phyloP scores from a whole-genome alignment of 2,329 filamentous ascomycete species.

The Plenodomus biglobosus region DNA sequence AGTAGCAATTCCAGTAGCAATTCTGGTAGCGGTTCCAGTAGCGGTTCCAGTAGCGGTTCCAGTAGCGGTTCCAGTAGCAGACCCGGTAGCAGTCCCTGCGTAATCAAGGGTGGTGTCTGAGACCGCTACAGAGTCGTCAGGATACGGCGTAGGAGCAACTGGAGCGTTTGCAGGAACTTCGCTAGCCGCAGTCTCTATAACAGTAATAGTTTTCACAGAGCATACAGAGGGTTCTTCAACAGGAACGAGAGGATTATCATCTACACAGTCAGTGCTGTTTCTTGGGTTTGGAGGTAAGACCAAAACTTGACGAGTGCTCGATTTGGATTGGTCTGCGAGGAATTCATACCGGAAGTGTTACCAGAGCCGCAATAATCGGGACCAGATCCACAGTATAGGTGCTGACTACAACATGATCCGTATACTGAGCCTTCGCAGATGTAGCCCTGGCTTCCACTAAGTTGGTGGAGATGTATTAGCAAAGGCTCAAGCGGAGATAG shows the following conservation, averaged over 20 bases:
- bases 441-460: slow-evolving; percentile 20
- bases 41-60: too few species aligned
- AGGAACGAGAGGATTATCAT: neutral
- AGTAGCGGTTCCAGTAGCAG: too few species aligned
- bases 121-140: neutral
- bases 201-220: neutral
- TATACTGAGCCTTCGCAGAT: slow-evolving; percentile 22
- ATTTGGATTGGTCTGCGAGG: neutral
- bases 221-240: neutral
- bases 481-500: neutral
- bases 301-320: neutral
- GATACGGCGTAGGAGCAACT: neutral
- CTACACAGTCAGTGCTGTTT: neutral
- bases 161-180: neutral
- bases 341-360: neutral
- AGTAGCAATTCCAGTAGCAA: too few species aligned
- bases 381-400: slow-evolving; percentile 21
- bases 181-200: neutral
- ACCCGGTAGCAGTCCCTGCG: too few species aligned
- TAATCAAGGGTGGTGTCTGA: neutral
- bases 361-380: slow-evolving; percentile 15
- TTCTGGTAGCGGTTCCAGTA: too few species aligned
- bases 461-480: neutral
- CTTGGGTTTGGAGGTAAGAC: neutral
- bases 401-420: slow-evolving; percentile 28